Percentiles rank a stretch among this genome's conserved stretches.
phyloP scores from a whole-genome alignment of 495 filamentous ascomycete genomes.

The Penicillium cinerascens region DNA sequence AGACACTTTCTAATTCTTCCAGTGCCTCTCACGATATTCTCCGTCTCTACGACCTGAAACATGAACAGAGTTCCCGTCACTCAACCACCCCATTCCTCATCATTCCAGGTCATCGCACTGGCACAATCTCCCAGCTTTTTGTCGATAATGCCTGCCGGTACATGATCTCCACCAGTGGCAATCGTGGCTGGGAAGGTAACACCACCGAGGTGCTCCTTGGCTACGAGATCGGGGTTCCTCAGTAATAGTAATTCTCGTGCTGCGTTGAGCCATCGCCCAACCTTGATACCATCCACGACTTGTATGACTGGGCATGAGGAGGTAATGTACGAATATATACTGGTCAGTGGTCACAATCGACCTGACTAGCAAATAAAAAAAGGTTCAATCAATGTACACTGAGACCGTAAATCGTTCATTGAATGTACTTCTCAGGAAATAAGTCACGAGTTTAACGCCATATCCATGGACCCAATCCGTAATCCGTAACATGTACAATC shows the following conservation, averaged over 20 bases:
- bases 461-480: background rate
- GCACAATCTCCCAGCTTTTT: conserved; percentile 79
- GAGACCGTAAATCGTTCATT: background rate
- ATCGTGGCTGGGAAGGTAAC: conserved; percentile 92
- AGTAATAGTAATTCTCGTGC: conserved; percentile 21
- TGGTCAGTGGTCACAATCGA: background rate
- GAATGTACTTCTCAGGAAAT: background rate
- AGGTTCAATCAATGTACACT: background rate
- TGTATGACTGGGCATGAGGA: background rate
- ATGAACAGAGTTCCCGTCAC: conserved; percentile 61
- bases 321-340: background rate
- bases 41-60: conserved; percentile 81
- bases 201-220: conserved; percentile 88
- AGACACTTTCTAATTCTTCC: conserved; percentile 5
- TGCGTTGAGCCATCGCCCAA: background rate
- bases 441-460: conserved; percentile 10
- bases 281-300: conserved; percentile 2
- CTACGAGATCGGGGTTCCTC: conserved; percentile 75
- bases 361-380: background rate
- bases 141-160: conserved; percentile 85
- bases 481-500: conserved; percentile 7
- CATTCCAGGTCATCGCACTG: conserved; percentile 88
- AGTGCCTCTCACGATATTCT: conserved; percentile 94
- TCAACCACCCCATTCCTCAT: conserved; percentile 90
- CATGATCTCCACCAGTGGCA: conserved; percentile 87